A percentile compares a stretch with the other conserved stretches of the same genome.
These are phyloP conservation scores for Ophiostoma perfectum DNA, from an alignment of 2,329 filamentous ascomycete species.

Conservation along the genomic window DNA sequence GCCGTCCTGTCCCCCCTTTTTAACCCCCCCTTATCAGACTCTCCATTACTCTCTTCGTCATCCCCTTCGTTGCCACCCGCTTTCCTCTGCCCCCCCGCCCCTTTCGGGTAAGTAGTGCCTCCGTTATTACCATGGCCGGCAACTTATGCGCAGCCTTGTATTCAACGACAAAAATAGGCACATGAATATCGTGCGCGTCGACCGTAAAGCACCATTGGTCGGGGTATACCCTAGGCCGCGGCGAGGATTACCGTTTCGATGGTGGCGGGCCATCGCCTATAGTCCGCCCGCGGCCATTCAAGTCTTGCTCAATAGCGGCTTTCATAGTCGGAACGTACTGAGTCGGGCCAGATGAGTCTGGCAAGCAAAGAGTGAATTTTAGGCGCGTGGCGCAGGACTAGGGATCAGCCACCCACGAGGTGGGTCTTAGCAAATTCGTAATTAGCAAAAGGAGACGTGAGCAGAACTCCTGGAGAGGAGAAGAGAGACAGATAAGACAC, in stretches of 20 bases:
- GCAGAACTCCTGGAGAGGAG: too few relatives aligned
- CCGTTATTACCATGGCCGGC: neutral
- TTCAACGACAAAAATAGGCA: neutral
- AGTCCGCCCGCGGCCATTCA: neutral
- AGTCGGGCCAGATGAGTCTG: too few relatives aligned
- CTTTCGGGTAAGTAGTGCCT: neutral
- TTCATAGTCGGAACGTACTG: conserved; percentile 9
- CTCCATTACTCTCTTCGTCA: too few relatives aligned
- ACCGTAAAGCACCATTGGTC: conserved; percentile 17
- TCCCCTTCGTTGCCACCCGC: neutral
- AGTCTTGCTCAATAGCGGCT: neutral
- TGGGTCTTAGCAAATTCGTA: too few relatives aligned
- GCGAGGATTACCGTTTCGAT: neutral
- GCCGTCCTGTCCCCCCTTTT: too few relatives aligned
- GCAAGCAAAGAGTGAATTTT: too few relatives aligned
- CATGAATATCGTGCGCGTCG: neutral
- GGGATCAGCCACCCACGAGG: too few relatives aligned
- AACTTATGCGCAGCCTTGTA: conserved; percentile 5
- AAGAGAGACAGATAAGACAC: too few relatives aligned
- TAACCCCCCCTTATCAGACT: too few relatives aligned
- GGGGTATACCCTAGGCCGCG: neutral
- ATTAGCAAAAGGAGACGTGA: too few relatives aligned
- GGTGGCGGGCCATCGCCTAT: conserved; percentile 2
- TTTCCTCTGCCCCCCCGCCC: neutral
- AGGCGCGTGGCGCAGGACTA: too few relatives aligned